Base-by-base conservation (phyloP, 139 green algal genomes). In the Zygnema cylindricum region DNA sequence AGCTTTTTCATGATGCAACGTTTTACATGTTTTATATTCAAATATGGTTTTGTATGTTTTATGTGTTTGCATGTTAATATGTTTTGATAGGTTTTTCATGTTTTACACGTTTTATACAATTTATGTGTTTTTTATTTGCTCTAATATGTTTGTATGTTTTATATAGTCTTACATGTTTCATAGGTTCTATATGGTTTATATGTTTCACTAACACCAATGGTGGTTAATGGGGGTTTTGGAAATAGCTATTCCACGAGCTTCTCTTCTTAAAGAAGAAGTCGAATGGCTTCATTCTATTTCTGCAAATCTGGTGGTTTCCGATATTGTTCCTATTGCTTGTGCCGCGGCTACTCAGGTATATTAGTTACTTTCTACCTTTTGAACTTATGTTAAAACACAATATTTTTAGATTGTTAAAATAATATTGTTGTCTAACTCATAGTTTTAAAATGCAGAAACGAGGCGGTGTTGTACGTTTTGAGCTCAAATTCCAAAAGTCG, bases 271-370 rank as follows among this genome's bases (percentile, higher is more conserved):
- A 22, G 69, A 57, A 49, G 94, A 96, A 77, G 76, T 69, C 32
- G 82, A 86, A 0, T 96, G 94, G 94, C 84, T 96, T 41, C 39
- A 71, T n/a, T 81, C 49, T 16, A 43, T 90, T 33, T 54, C 43
- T 11, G 85, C 85, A 2, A n/a, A 88, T 41, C 79, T 90, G 2
- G 85, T 90, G 55, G 85, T 95, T 32, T 93, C 91, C 49, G 94
- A 96, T 83, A 90, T 95, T 1, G 93, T 96, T 25, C 94, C 94
- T 1, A 69, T 96, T 16, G 92, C 90, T 21, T 95, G 91, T 54
- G 83, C 91, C 69, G 94, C 94, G n/a, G 94, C 94, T 43, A 49
- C 81, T 21, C 54, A 43, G 71, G 71, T 79, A 16, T 16, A 23
- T 79, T 54, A n/a, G 3, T 43, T 16, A n/a, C n/a, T n/a, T n/a